Percentiles rank a stretch among this genome's conserved stretches.
Conservation (phyloP, 2,329 filamentous ascomycete genomes). For the Huntiella bhutanensis region DNA sequence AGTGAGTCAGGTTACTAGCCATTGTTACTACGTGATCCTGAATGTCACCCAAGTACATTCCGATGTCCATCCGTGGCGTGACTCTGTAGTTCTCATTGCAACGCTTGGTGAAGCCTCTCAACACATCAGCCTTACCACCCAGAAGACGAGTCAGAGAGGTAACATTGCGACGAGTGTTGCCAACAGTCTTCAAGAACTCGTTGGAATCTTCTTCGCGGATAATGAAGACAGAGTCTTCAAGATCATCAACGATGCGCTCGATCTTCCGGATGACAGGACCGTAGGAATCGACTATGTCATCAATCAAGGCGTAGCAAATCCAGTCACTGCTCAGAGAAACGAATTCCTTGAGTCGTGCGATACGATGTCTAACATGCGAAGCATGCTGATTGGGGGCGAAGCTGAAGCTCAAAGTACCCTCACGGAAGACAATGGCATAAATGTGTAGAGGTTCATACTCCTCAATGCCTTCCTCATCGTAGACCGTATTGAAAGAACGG, state of each 20-base stretch:
- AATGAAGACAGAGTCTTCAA: constrained; percentile 90
- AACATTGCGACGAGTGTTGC: constrained; percentile 79
- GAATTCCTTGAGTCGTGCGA: constrained; percentile 83
- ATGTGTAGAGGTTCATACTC: constrained; percentile 92
- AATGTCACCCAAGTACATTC: constrained; percentile 89
- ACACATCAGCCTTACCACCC: constrained; percentile 94
- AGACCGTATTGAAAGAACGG: constrained; percentile 67
- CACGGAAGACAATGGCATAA: constrained; percentile 90
- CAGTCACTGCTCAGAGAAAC: constrained; percentile 89
- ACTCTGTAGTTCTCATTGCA: constrained; percentile 97
- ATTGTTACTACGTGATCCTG: constrained; percentile 99
- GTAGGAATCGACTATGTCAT: constrained; percentile 94
- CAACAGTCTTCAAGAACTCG: constrained; percentile 70
- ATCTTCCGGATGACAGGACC: constrained; percentile 75
- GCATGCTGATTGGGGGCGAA: constrained; percentile 78
- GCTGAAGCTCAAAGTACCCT: constrained; percentile 87
- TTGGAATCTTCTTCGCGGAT: constrained; percentile 80
- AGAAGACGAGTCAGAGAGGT: constrained; percentile 85
- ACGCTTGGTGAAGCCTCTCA: constrained; percentile 92
- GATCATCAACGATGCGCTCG: constrained; percentile 73
- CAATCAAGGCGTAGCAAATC: constrained; percentile 97
- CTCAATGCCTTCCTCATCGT: constrained; percentile 58
- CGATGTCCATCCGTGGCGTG: constrained; percentile 89
- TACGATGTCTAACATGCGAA: constrained; percentile 74
- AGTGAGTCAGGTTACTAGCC: constrained; percentile 90